Evolutionary conservation across 2,329 filamentous ascomycete genomes (phyloP).

Genomic region (Capronia coronata): DNA sequence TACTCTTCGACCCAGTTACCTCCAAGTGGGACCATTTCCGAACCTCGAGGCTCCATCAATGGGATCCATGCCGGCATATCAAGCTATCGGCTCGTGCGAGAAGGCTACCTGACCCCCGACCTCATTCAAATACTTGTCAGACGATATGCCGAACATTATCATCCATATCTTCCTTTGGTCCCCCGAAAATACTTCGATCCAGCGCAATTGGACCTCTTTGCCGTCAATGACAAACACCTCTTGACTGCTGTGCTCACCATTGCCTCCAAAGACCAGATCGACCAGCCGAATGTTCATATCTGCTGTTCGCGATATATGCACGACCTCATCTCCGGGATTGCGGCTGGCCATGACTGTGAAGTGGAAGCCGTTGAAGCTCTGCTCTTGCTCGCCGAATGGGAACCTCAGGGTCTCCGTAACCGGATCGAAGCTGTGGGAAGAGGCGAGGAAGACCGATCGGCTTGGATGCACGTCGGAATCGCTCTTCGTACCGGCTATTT

Average conservation of each 20-base stretch:
- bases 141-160: constrained; percentile 60
- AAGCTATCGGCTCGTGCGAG: constrained; percentile 40
- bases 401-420: constrained; percentile 57
- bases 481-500: constrained; percentile 65
- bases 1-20: constrained; percentile 29
- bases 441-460: constrained; percentile 66
- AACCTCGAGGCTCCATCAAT: constrained; percentile 24
- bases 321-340: constrained; percentile 58
- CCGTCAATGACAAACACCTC: constrained; percentile 58
- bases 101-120: constrained; percentile 42
- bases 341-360: constrained; percentile 59
- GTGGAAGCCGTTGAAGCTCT: constrained; percentile 67
- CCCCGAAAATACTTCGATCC: constrained; percentile 54
- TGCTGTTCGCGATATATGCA: constrained; percentile 66
- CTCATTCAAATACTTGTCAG: constrained; percentile 49
- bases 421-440: constrained; percentile 58
- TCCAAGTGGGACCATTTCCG: constrained; percentile 7
- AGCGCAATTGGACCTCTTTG: constrained; percentile 49
- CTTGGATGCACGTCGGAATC: constrained; percentile 70
- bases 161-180: constrained; percentile 64
- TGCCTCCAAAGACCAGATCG: constrained; percentile 62
- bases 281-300: constrained; percentile 58
- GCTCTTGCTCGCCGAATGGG: constrained; percentile 66
- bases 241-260: constrained; percentile 65
- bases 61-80: constrained; percentile 35